Base-by-base conservation (phyloP, 805 yeast species). In the Pichia phayaonensis region DNA sequence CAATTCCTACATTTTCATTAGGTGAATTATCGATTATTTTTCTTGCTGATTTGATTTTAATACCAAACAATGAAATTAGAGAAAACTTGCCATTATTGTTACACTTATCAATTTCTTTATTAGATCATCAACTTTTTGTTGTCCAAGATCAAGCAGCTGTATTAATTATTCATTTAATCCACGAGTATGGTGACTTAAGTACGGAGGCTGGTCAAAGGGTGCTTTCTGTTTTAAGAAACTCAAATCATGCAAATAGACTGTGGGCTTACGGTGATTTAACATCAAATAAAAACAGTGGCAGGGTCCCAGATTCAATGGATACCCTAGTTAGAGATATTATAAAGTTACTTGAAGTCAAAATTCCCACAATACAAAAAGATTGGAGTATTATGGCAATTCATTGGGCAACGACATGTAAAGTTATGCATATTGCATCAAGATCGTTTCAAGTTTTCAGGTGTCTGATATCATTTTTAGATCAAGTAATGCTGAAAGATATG, bases 371-470 rank as follows among this genome's bases (percentile, higher is more conserved):
- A 40, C 95, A 85, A 62, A 77, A 77, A 41, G 86, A 84, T 46
- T 94, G 99, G 99, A 84, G 95, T 46, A 71, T 83, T 34, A 80
- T 79, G 3, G 84, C 98, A 0, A 72, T 95, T 36, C 74, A 77
- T 27, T 94, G 99, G 99, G 97, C 99, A 0, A 94, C 99, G 0
- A 84, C 96, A 1, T 94, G 98, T 70, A 95, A 97, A 2, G 98
- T 92, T 2, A 76, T 97, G 61, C 99, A 95, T 63, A 79, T 94
- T 57, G 99, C 99, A 0, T 94, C 99, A 57, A 77, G 99, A 24
- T 90, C 98, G 0, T 92, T 95, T 67, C 99, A 94, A 63, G 76
- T 90, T 0, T 94, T 90, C 69, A 73, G 99, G 42, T 86, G 95
- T 4, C 66, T 94, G 50, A 69, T 90, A n/a, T 78, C 87, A 10